Evolutionary conservation across 305 asterid species (phyloP).

Genomic region (Rubia balearica): DNA sequence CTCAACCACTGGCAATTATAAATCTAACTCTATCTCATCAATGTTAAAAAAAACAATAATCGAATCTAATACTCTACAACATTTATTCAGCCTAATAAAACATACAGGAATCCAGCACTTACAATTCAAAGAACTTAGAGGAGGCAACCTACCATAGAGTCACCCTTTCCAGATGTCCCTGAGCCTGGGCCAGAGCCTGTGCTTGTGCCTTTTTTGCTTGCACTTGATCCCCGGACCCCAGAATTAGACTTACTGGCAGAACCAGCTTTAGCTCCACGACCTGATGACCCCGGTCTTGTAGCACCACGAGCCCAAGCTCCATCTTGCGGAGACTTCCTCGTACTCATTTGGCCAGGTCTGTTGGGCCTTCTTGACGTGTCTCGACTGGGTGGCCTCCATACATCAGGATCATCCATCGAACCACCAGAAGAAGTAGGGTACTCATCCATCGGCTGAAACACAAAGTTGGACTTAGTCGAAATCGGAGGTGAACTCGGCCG

Average conservation of each 20-base stretch:
- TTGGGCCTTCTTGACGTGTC: conserved; percentile 66
- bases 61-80: background rate
- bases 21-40: background rate
- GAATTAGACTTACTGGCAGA: conserved; percentile 55
- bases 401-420: conserved; percentile 88
- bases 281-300: conserved; percentile 48
- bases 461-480: conserved; percentile 75
- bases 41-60: background rate
- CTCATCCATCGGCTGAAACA: conserved; percentile 88
- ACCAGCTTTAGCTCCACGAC: conserved; percentile 80
- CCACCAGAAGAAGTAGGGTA: conserved; percentile 81
- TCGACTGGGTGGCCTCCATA: conserved; percentile 94
- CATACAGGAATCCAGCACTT: background rate
- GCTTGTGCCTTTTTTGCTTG: conserved; percentile 66
- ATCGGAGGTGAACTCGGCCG: conserved; percentile 88
- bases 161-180: conserved; percentile 53
- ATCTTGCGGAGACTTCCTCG: conserved; percentile 82
- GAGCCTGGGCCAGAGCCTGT: conserved; percentile 37
- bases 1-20: background rate
- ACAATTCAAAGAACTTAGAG: background rate
- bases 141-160: conserved; percentile 51
- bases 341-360: conserved; percentile 62
- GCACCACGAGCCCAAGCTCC: conserved; percentile 88
- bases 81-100: background rate
- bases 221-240: conserved; percentile 65